phyloP scores from a whole-genome alignment of 768 basidiomycete genomes.

The Phlebiopsis gigantea region DNA sequence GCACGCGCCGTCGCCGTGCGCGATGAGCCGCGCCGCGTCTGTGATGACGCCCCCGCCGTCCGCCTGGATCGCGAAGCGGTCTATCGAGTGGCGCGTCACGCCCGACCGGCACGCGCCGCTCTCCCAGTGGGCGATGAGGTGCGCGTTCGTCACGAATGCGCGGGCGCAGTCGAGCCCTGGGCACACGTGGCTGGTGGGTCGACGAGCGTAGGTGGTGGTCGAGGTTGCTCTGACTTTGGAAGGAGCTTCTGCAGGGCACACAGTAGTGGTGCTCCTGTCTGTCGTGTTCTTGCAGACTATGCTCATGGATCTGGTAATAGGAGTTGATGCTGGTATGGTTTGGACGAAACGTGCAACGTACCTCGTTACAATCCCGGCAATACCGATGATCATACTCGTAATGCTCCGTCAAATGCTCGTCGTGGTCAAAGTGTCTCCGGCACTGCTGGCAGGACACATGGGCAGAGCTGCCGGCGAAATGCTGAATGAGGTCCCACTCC shows the following conservation, averaged over 20 bases:
- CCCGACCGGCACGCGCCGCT: constrained; percentile 49
- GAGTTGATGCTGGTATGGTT: too few species aligned
- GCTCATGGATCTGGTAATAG: background rate
- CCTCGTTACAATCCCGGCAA: too few species aligned
- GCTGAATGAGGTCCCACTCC: too few species aligned
- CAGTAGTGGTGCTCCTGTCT: constrained; percentile 9
- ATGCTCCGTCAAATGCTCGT: too few species aligned
- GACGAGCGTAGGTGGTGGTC: constrained; percentile 44
- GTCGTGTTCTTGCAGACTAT: too few species aligned
- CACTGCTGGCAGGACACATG: too few species aligned
- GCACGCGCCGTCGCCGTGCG: constrained; percentile 21
- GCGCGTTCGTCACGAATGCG: constrained; percentile 45
- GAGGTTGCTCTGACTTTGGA: constrained; percentile 35
- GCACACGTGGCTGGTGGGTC: constrained; percentile 37
- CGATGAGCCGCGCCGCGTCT: constrained; percentile 45
- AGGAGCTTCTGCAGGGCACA: constrained; percentile 20
- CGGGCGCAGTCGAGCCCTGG: constrained; percentile 36
- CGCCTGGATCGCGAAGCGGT: constrained; percentile 30
- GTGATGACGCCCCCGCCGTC: constrained; percentile 48
- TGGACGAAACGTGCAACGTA: too few species aligned
- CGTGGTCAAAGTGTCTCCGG: too few species aligned
- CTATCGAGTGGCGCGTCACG: constrained; percentile 31
- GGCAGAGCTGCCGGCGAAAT: too few species aligned
- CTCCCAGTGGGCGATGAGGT: constrained; percentile 59
- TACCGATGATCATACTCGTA: too few species aligned